A percentile compares a stretch with the other conserved stretches of the same genome.
These are phyloP conservation scores for Nicotiana obtusifolia DNA, from an alignment of 257 asterid genomes.

Conservation along the genomic window DNA sequence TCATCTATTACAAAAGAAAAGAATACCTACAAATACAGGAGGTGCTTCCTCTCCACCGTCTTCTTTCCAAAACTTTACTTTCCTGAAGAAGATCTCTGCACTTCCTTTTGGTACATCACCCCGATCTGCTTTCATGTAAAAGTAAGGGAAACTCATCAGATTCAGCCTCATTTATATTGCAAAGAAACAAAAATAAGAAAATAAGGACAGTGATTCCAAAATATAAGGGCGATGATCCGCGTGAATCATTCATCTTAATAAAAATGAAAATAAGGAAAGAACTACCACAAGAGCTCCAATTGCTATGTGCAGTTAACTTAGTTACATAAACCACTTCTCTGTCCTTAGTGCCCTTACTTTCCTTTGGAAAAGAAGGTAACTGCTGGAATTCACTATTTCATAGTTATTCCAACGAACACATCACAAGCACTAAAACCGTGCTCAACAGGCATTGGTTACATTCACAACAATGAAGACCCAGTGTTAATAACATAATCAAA, in stretches of 20 bases:
- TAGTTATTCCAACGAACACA: neutral
- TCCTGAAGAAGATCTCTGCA: constrained; percentile 96
- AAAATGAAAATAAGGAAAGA: neutral
- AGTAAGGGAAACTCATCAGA: neutral
- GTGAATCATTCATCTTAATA: neutral
- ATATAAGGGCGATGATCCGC: neutral
- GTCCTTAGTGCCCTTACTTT: neutral
- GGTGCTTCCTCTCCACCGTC: constrained; percentile 99
- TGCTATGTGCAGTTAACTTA: neutral
- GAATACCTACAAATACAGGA: constrained; percentile 95
- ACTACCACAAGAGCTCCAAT: neutral
- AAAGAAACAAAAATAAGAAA: neutral
- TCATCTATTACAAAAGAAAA: constrained; percentile 9
- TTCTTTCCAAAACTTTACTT: constrained; percentile 98
- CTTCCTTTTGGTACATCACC: constrained; percentile 97
- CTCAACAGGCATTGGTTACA: neutral
- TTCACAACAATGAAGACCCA: neutral
- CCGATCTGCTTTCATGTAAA: constrained; percentile 49
- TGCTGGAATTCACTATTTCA: neutral
- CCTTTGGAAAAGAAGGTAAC: neutral
- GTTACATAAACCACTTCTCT: neutral
- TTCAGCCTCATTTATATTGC: neutral
- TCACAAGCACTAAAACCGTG: neutral
- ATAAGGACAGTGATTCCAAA: neutral
- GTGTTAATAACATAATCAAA: neutral